A percentile compares a stretch with the other conserved stretches of the same genome.
Evolutionary conservation across 768 basidiomycete genomes (phyloP).

Genomic region (Suillus subluteus): DNA sequence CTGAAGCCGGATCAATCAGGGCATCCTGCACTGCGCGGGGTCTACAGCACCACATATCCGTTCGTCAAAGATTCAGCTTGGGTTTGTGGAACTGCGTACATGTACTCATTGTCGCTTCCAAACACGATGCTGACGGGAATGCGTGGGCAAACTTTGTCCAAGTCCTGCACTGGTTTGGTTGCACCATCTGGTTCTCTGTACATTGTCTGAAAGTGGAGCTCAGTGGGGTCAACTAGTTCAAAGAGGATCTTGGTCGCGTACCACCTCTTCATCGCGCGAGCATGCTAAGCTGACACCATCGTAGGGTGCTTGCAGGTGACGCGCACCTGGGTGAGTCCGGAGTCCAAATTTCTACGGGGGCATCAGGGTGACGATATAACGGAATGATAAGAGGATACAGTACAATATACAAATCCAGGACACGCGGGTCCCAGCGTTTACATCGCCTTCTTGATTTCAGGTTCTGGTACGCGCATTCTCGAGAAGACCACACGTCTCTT

Average conservation of each 20-base stretch:
- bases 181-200: conserved; percentile 61
- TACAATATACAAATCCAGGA: conserved; percentile 58
- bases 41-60: conserved; percentile 17
- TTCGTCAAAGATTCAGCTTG: background rate
- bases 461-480: conserved; percentile 42
- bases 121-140: conserved; percentile 59
- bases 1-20: conserved; percentile 29
- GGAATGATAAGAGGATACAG: conserved; percentile 22
- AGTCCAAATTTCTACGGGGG: conserved; percentile 49
- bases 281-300: conserved; percentile 56
- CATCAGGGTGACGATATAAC: background rate
- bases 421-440: conserved; percentile 54
- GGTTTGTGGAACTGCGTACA: conserved; percentile 41
- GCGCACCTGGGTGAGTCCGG: conserved; percentile 38
- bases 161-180: conserved; percentile 50
- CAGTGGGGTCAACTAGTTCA: background rate
- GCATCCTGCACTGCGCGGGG: conserved; percentile 37
- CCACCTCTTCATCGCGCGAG: conserved; percentile 63
- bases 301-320: conserved; percentile 36
- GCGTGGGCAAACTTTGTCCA: conserved; percentile 43
- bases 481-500: conserved; percentile 53
- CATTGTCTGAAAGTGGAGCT: conserved; percentile 51
- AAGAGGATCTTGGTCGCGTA: conserved; percentile 32
- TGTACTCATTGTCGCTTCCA: conserved; percentile 52
- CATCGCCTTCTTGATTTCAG: conserved; percentile 40